A percentile compares a stretch with the other conserved stretches of the same genome.
phyloP scores from a whole-genome alignment of 345 rosid species.

The Pugionium dolabratum region DNA sequence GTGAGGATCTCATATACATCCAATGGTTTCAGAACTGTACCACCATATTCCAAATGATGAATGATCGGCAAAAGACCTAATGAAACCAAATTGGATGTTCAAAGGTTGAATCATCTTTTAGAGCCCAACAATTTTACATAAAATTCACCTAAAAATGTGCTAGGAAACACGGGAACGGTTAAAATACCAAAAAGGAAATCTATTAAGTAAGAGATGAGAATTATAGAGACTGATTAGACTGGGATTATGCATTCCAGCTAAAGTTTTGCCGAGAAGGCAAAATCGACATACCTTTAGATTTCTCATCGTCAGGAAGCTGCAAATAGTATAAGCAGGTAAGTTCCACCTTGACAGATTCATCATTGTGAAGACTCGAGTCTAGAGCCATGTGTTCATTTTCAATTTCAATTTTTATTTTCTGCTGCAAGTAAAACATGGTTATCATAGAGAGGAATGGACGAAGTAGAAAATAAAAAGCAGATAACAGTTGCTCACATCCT shows the following conservation, averaged over 20 bases:
- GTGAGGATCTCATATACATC: constrained; percentile 47
- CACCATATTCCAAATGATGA: constrained; percentile 59
- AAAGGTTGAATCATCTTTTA: constrained; percentile 21
- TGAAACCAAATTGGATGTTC: constrained; percentile 31
- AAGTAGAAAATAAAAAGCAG: constrained; percentile 16
- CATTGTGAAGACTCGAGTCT: constrained; percentile 42
- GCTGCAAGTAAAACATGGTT: constrained; percentile 50
- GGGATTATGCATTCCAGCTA: constrained; percentile 17
- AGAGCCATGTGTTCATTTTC: constrained; percentile 52
- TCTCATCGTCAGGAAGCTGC: constrained; percentile 72
- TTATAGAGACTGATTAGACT: constrained; percentile 6
- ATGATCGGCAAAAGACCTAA: constrained; percentile 90
- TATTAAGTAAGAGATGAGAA: constrained; percentile 18
- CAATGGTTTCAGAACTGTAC: constrained; percentile 52
- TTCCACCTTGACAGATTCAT: constrained; percentile 72
- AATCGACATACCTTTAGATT: constrained; percentile 63
- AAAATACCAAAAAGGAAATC: not conserved
- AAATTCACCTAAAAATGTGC: not conserved
- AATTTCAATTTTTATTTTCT: constrained; percentile 55
- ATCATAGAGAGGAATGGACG: constrained; percentile 17
- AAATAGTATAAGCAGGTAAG: constrained; percentile 82
- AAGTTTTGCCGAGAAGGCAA: constrained; percentile 17
- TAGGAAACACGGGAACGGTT: not conserved
- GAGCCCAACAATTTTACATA: not conserved
- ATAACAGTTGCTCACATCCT: constrained; percentile 49